Base-by-base conservation (phyloP, 306 rosid species). In the Arachis hypogaea region DNA sequence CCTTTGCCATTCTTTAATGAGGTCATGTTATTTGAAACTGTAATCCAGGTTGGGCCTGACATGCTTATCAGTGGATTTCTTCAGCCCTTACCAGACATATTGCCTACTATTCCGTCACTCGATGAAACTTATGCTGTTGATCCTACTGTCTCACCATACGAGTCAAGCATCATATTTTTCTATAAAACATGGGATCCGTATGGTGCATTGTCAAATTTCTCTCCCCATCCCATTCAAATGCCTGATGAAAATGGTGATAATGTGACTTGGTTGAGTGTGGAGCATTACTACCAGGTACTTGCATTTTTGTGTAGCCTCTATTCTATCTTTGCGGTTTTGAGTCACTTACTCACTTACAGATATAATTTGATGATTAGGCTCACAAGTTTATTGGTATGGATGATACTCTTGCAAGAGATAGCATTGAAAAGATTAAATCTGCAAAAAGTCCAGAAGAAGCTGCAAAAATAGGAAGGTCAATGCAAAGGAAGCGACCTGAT, bases 241-340 rank as follows among this genome's bases (percentile, higher is more conserved):
- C 82, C 82, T 6, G 89, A 85, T 71, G 91, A 69, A 44, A 85
- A 84, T 83, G 96, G 94, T 63, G 85, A 80, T 80, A 74, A 74
- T 63, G 59, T 56, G 73, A 85, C 93, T 78, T 94, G 96, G 97
- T 62, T 73, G 82, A 94, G 89, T 45, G 93, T 94, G 38, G 98
- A 94, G 79, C 97, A 94, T 83, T 94, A 89, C 80, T 94, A 94
- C 75, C 97, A 94, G 97, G 98, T 94, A 77, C 72, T 65, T 80
- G 11, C n/a, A 22, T 77, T 77, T 57, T 64, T 33, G 51, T 28
- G 42, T 69, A 56, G 29, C 18, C 73, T 69, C 11, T 55, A 30
- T 64, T 73, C 63, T 59, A 6, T 16, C 22, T 55, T 76, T 65
- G 76, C 29, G 58, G 40, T 41, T 69, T 41, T 4, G 50, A 18